Base-by-base conservation (phyloP, 768 basidiomycete genomes). In the Chiua virens region DNA sequence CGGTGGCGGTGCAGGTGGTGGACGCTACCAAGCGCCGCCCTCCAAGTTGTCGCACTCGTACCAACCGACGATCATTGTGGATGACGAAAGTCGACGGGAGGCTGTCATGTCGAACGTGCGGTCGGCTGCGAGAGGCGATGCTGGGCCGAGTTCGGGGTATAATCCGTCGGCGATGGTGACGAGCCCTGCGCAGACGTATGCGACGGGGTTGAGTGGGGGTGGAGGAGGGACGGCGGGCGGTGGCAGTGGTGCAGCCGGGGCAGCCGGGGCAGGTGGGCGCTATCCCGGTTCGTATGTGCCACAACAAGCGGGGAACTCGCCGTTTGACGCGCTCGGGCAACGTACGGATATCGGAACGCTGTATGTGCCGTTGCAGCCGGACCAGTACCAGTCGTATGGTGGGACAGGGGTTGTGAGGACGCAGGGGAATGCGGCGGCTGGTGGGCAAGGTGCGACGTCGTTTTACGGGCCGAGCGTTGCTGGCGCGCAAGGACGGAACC, bases 291-390 rank as follows among this genome's bases (percentile, higher is more conserved):
- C 79, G 39, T 89, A 82, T 53, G 66, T 76, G 11, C 77, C 78
- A 57, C 75, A 54, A 48, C 71, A 75, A 44, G 56, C 68, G 17
- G 45, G 68, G 14, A 65, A 70, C 8, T 70, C 75, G 18, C 66
- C 80, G 17, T 87, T 85, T 60, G 85, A 86, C 41, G 67, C 81
- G n/a, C 57, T 85, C 17, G 85, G 84, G 47, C 75, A 81, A 44
- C 78, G 85, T 48, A 70, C 80, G 23, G 86, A 88, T 44, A 81
- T 87, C 34, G 81, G 80, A 37, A 79, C 79, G 50, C 66, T 92
- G 69, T 93, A 84, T 63, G 84, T 84, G 34, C 89, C 91, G 1
- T 79, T 93, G 78, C 91, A 92, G 65, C 86, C 90, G 30, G 90
- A 92, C 22, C 85, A 86, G 57, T 91, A 81, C 67, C 78, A 79